Conservation (phyloP, 768 basidiomycete species). For the Lentinula guzmanii region DNA sequence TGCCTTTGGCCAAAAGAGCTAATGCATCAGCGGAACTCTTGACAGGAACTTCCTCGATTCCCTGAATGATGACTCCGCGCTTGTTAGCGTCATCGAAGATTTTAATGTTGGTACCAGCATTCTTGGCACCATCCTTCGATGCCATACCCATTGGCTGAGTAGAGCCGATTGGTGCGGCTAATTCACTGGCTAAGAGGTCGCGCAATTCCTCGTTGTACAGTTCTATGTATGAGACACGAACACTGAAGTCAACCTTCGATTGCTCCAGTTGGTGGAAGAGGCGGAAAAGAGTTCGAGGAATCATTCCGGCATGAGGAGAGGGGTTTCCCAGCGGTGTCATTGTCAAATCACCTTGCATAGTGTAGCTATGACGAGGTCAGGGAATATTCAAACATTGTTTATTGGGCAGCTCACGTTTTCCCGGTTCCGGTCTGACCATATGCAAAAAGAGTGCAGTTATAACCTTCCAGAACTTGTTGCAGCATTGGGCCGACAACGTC, state of each 20-base stretch:
- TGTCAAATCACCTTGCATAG: slow-evolving; percentile 93
- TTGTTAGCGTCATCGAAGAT: slow-evolving; percentile 91
- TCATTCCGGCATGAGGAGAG: slow-evolving; percentile 88
- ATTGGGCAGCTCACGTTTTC: slow-evolving; percentile 73
- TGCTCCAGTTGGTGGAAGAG: slow-evolving; percentile 86
- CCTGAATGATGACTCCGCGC: slow-evolving; percentile 89
- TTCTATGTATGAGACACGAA: slow-evolving; percentile 92
- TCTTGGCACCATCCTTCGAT: slow-evolving; percentile 38
- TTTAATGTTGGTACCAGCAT: slow-evolving; percentile 56
- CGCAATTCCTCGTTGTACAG: slow-evolving; percentile 98
- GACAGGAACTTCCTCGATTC: slow-evolving; percentile 85
- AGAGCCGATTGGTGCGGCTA: slow-evolving; percentile 58
- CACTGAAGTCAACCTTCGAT: slow-evolving; percentile 75
- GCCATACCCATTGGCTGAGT: slow-evolving; percentile 75
- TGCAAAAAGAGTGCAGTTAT: slow-evolving; percentile 96
- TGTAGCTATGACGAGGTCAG: slow-evolving; percentile 47
- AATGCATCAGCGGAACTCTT: slow-evolving; percentile 81
- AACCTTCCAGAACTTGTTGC: slow-evolving; percentile 89
- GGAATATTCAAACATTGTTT: neutral
- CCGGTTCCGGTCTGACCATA: slow-evolving; percentile 99
- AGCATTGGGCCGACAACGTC: slow-evolving; percentile 92
- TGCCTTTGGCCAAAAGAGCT: slow-evolving; percentile 81
- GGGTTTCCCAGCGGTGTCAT: slow-evolving; percentile 85
- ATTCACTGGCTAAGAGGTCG: slow-evolving; percentile 82
- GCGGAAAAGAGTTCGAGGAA: slow-evolving; percentile 87